Evolutionary conservation across 306 rosid genomes (phyloP).

Genomic region (Pyrus betulifolia): DNA sequence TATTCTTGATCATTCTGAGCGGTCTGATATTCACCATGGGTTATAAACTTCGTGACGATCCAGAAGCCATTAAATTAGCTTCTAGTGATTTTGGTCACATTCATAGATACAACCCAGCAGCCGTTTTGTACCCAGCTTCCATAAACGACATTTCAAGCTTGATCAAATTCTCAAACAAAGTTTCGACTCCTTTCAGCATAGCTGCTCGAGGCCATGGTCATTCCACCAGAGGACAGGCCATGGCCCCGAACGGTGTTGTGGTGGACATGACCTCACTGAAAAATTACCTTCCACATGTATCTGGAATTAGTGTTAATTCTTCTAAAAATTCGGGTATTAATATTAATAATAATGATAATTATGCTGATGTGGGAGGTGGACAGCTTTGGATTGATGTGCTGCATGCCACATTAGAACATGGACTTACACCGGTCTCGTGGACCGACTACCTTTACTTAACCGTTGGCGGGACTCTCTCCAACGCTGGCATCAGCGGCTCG

Average conservation of each 20-base stretch:
- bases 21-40: constrained; percentile 32
- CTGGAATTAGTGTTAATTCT: background rate
- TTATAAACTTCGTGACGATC: constrained; percentile 38
- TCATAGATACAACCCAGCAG: constrained; percentile 30
- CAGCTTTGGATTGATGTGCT: constrained; percentile 59
- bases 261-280: constrained; percentile 47
- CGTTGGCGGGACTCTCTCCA: constrained; percentile 73
- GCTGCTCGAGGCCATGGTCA: constrained; percentile 69
- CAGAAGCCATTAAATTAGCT: constrained; percentile 37
- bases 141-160: constrained; percentile 33
- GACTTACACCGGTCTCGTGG: constrained; percentile 62
- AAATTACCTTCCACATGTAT: background rate
- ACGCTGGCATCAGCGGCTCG: constrained; percentile 65
- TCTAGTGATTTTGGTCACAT: constrained; percentile 63
- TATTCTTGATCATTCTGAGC: constrained; percentile 23
- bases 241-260: constrained; percentile 58
- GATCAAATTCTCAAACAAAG: constrained; percentile 33
- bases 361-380: constrained; percentile 68
- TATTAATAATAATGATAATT: background rate
- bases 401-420: constrained; percentile 38
- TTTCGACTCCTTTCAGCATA: constrained; percentile 33
- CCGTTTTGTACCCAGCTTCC: constrained; percentile 57
- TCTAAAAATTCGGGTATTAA: background rate
- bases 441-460: constrained; percentile 64
- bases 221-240: constrained; percentile 61